Conservation (phyloP, 495 filamentous ascomycete species). For the Aspergillus nidulans region DNA sequence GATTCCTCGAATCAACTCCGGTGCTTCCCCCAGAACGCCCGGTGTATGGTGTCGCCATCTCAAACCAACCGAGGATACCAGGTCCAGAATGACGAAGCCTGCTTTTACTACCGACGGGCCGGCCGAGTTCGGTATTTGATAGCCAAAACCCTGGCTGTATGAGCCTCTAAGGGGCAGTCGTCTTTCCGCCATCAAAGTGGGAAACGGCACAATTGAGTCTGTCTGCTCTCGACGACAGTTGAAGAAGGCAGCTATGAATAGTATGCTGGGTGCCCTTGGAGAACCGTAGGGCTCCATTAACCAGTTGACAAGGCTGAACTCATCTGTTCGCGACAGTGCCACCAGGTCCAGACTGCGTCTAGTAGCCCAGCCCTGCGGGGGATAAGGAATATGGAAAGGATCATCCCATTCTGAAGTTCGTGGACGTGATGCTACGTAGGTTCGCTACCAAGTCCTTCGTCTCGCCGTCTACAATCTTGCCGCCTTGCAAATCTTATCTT, state of each 20-base stretch:
- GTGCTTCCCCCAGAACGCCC: background rate
- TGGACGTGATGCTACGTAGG: background rate
- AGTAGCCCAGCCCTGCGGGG: too few relatives aligned
- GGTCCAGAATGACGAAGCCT: background rate
- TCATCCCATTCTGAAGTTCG: background rate
- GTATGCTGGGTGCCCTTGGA: background rate
- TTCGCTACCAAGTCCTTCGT: background rate
- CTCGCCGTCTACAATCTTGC: background rate
- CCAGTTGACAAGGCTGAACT: background rate
- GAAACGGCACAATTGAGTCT: background rate
- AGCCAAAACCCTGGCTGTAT: background rate
- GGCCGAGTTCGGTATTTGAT: background rate
- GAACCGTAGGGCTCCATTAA: background rate
- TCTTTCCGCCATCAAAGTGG: background rate
- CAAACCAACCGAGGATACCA: background rate
- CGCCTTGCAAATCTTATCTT: background rate
- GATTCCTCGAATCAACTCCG: background rate
- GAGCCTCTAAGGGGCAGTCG: background rate
- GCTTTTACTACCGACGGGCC: background rate
- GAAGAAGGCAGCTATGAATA: background rate
- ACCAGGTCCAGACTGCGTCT: background rate
- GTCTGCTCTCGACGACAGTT: background rate
- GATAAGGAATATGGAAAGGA: background rate
- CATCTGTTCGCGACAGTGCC: background rate
- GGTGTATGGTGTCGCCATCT: background rate